Percentiles rank a stretch among this genome's conserved stretches.
phyloP scores from a whole-genome alignment of 1,284 basidiomycete species.

The Apiotrichum siamense region DNA sequence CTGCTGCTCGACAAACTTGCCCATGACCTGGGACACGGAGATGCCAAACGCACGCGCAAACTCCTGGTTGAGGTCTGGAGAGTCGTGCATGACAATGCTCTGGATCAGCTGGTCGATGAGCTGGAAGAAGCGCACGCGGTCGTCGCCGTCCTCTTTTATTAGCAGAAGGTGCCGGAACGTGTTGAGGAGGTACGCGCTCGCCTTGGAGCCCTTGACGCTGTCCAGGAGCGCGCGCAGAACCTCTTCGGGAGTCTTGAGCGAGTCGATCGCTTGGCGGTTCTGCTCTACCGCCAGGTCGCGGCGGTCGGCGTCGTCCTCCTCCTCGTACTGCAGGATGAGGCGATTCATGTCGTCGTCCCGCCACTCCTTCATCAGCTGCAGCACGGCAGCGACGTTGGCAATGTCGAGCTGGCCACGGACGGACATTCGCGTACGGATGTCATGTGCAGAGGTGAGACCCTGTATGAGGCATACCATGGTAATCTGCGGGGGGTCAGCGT shows the following conservation, averaged over 20 bases:
- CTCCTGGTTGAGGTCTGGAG: conserved; percentile 61
- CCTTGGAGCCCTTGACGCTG: conserved; percentile 68
- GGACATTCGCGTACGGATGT: conserved; percentile 41
- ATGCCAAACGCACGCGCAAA: conserved; percentile 81
- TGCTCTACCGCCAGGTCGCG: conserved; percentile 67
- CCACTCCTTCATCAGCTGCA: conserved; percentile 66
- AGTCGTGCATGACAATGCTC: conserved; percentile 82
- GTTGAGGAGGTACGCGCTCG: conserved; percentile 80
- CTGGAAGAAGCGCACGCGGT: conserved; percentile 81
- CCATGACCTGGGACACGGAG: conserved; percentile 81
- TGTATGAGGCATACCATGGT: conserved; percentile 30
- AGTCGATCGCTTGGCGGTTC: conserved; percentile 63
- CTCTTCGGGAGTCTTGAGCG: conserved; percentile 75
- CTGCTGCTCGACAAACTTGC: conserved; percentile 87
- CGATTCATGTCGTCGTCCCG: conserved; percentile 57
- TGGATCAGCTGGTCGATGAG: conserved; percentile 89
- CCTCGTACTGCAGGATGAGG: conserved; percentile 63
- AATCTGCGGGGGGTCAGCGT: conserved; percentile 21
- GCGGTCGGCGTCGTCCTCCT: conserved; percentile 71
- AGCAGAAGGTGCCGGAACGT: conserved; percentile 89
- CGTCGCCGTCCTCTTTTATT: conserved; percentile 79
- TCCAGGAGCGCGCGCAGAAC: conserved; percentile 75
- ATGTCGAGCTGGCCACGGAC: conserved; percentile 71
- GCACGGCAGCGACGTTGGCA: conserved; percentile 69
- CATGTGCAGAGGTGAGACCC: conserved; percentile 22